phyloP scores from a whole-genome alignment of 208 protist species.

The Trichomonas vaginalis region DNA sequence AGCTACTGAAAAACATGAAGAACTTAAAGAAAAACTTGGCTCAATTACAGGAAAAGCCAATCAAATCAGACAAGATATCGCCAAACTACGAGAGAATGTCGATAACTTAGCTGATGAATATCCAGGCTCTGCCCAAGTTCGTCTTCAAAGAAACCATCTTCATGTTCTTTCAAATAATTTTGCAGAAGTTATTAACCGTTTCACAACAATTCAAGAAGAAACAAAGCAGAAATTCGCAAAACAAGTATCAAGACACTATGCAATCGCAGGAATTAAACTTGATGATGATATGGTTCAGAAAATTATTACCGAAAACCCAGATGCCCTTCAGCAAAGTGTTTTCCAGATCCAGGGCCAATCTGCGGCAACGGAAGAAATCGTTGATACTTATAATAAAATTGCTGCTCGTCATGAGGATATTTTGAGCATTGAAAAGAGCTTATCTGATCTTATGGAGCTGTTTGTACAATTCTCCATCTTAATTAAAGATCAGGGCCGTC shows the following conservation, averaged over 20 bases:
- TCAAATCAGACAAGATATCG: background rate
- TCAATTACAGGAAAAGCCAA: background rate
- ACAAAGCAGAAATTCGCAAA: background rate
- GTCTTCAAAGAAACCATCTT: background rate
- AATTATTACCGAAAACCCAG: slow-evolving; percentile 1
- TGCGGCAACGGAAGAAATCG: background rate
- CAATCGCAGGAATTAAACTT: background rate
- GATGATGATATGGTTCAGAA: background rate
- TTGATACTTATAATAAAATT: background rate
- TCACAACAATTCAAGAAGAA: background rate
- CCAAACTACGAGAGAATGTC: background rate
- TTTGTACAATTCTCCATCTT: slow-evolving; percentile 2
- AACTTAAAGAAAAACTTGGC: background rate
- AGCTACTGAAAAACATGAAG: background rate
- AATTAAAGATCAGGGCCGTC: background rate
- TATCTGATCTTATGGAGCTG: background rate
- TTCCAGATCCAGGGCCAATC: background rate
- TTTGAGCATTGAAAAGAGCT: background rate
- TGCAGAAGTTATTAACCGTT: background rate
- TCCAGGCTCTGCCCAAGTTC: background rate
- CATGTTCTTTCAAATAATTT: background rate
- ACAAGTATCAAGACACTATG: background rate
- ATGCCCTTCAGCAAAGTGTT: background rate
- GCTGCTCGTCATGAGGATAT: slow-evolving; percentile 1
- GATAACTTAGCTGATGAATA: background rate